These are phyloP conservation scores for Asterophora parasitica DNA, from an alignment of 768 basidiomycete genomes.

Conservation along the genomic window DNA sequence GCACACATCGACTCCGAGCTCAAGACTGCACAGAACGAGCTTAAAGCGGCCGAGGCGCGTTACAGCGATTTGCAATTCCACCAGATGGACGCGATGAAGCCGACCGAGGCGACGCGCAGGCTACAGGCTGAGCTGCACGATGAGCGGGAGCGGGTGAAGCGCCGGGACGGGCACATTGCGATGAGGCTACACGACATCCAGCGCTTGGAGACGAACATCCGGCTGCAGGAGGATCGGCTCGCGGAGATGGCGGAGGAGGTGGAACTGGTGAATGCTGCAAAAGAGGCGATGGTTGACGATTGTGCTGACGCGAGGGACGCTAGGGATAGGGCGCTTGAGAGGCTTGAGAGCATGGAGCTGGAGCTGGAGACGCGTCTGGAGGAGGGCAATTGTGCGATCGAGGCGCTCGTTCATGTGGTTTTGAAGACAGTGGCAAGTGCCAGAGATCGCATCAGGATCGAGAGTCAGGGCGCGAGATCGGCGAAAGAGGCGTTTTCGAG, in stretches of 20 bases:
- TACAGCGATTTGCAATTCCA: slow-evolving; percentile 61
- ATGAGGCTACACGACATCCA: slow-evolving; percentile 77
- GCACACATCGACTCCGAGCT: slow-evolving; percentile 62
- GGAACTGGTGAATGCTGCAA: slow-evolving; percentile 61
- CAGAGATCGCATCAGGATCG: slow-evolving; percentile 19
- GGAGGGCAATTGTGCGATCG: slow-evolving; percentile 30
- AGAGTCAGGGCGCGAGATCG: slow-evolving; percentile 3
- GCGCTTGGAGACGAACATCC: slow-evolving; percentile 69
- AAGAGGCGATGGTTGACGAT: slow-evolving; percentile 80
- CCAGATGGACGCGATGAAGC: slow-evolving; percentile 61
- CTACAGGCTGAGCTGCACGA: slow-evolving; percentile 65
- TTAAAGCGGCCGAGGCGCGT: slow-evolving; percentile 52
- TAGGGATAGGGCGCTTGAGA: slow-evolving; percentile 56
- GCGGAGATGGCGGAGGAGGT: slow-evolving; percentile 66
- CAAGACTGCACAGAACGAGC: slow-evolving; percentile 43
- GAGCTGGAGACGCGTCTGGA: slow-evolving; percentile 37
- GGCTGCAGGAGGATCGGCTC: slow-evolving; percentile 70
- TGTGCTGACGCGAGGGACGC: slow-evolving; percentile 74
- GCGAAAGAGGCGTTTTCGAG: slow-evolving; percentile 10
- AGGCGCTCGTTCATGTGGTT: slow-evolving; percentile 34
- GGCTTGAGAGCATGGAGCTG: slow-evolving; percentile 58
- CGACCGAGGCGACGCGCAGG: slow-evolving; percentile 47
- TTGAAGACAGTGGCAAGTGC: slow-evolving; percentile 30
- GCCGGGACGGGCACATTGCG: slow-evolving; percentile 71
- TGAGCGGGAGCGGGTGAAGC: slow-evolving; percentile 57